Evolutionary conservation across 805 yeast species (phyloP).

Genomic region (Lipomyces oligophaga): DNA sequence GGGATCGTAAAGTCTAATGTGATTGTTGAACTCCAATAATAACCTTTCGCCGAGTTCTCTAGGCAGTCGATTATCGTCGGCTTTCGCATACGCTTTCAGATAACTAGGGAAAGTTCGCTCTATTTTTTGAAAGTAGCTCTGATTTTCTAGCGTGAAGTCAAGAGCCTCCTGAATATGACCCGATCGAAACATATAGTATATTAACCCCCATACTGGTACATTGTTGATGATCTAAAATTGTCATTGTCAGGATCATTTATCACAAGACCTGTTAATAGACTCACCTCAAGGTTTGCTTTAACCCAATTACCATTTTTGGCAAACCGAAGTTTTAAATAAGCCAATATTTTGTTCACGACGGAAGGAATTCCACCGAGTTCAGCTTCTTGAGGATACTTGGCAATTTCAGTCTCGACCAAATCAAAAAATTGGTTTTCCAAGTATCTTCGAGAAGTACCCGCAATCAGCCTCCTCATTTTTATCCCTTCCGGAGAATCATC

Average conservation of each 20-base stretch:
- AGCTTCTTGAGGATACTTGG: slow-evolving; percentile 46
- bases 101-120: slow-evolving; percentile 82
- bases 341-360: slow-evolving; percentile 64
- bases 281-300: slow-evolving; percentile 47
- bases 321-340: slow-evolving; percentile 52
- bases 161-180: slow-evolving; percentile 80
- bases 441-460: slow-evolving; percentile 53
- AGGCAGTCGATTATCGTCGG: slow-evolving; percentile 54
- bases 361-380: slow-evolving; percentile 66
- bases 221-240: slow-evolving; percentile 57
- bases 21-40: slow-evolving; percentile 77
- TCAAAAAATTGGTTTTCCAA: slow-evolving; percentile 76
- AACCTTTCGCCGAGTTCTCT: slow-evolving; percentile 65
- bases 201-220: slow-evolving; percentile 88
- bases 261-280: not conserved
- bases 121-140: slow-evolving; percentile 71
- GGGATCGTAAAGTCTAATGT: slow-evolving; percentile 56
- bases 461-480: slow-evolving; percentile 43
- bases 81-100: slow-evolving; percentile 63
- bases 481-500: slow-evolving; percentile 37
- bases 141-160: slow-evolving; percentile 58
- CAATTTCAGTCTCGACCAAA: slow-evolving; percentile 64
- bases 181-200: slow-evolving; percentile 79
- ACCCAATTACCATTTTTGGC: slow-evolving; percentile 48
- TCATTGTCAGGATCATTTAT: not conserved